phyloP scores from a whole-genome alignment of 768 basidiomycete species.

The Ramaria sp. region DNA sequence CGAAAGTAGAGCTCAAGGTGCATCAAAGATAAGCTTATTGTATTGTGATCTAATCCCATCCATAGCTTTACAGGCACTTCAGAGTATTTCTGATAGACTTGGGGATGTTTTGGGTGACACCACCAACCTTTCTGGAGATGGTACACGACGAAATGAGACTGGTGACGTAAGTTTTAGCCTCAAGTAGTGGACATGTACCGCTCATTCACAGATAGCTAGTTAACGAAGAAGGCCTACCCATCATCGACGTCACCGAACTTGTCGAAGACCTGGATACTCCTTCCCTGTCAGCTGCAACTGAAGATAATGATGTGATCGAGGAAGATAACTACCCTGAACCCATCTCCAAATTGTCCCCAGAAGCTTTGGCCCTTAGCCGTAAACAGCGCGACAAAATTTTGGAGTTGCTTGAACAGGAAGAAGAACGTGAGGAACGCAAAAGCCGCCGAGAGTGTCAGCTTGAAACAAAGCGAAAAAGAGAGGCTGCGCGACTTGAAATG shows the following conservation, averaged over 20 bases:
- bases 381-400: slow-evolving; percentile 55
- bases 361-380: slow-evolving; percentile 36
- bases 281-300: slow-evolving; percentile 10
- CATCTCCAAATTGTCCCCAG: slow-evolving; percentile 31
- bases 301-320: slow-evolving; percentile 11
- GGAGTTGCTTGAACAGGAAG: slow-evolving; percentile 59
- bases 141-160: slow-evolving; percentile 35
- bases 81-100: slow-evolving; percentile 48
- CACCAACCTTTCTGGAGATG: slow-evolving; percentile 19
- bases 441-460: slow-evolving; percentile 35
- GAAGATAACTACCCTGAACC: slow-evolving; percentile 39
- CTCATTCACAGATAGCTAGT: slow-evolving; percentile 34
- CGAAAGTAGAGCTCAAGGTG: slow-evolving; percentile 27
- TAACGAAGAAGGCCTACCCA: slow-evolving; percentile 71
- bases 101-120: slow-evolving; percentile 41
- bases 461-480: slow-evolving; percentile 30
- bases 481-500: slow-evolving; percentile 28
- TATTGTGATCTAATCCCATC: neutral
- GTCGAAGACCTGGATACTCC: slow-evolving; percentile 18
- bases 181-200: slow-evolving; percentile 12
- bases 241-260: slow-evolving; percentile 67
- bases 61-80: slow-evolving; percentile 16
- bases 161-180: slow-evolving; percentile 45
- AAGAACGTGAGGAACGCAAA: slow-evolving; percentile 27
- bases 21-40: neutral